Evolutionary conservation across 1,139 yeast species (phyloP), one percentile per base, ranked within the genome.

Genomic region (Pichiaceae sp.): DNA sequence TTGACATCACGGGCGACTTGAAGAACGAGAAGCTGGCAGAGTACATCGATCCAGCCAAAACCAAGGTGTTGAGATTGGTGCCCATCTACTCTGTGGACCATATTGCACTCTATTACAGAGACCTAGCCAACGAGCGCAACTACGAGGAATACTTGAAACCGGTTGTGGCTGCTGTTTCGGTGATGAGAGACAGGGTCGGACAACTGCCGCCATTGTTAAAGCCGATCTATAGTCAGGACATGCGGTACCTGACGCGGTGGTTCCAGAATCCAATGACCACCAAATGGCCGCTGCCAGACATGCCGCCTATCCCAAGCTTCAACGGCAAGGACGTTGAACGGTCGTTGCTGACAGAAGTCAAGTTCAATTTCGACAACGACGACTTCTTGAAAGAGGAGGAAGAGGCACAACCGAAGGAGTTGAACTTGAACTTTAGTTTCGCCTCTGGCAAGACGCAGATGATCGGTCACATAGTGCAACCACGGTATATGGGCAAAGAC

Each of bases 11-110:
- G 19, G 79, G 82, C 23, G 75, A 76, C 41, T 62, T 71, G 0
- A 46, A 52, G 8, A 40, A 52, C 34, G 40, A 35, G 17, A 38
- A 34, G 36, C 20, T 53, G 45, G 25, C 27, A 33, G 30, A 36
- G 24, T 23, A 52, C 36, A 39, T 40, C 29, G 38, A 37, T 24
- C 12, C 47, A 47, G 15, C 11, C 6, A 36, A 80, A 0, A 83
- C 93, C 2, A 50, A 47, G 35, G 62, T 83, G 4, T 57, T 91
- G 18, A 64, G 91, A 28, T 62, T 89, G 20, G 73, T 85, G 2
- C 83, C 95, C 2, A 72, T 80, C 44, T 78, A 84, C 52, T 80
- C 95, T 2, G 77, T 86, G 24, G 96, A 89, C 49, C 97, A 89
- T 51, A 75, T 80, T 43, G 74, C 69, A 17, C 44, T 66, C 12